Conservation (phyloP, 129 eudicot genomes). For the Sambucus nigra region DNA sequence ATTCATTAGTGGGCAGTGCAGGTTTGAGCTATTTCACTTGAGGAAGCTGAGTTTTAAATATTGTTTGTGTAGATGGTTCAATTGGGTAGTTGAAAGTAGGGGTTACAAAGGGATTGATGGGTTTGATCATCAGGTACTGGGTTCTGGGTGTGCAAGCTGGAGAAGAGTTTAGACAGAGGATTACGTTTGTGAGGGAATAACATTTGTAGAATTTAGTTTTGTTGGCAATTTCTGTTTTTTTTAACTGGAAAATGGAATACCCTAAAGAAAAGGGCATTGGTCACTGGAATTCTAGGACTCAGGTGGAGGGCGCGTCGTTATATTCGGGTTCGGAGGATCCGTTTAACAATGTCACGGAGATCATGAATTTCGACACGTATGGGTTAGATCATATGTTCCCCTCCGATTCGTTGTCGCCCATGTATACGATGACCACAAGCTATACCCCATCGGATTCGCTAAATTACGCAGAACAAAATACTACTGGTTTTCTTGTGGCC, state of each 20-base stretch:
- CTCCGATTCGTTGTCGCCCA: slow-evolving; percentile 35
- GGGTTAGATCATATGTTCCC: slow-evolving; percentile 64
- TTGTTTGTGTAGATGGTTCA: not conserved
- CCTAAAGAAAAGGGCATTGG: slow-evolving; percentile 38
- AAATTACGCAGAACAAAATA: slow-evolving; percentile 32
- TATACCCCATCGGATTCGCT: slow-evolving; percentile 33
- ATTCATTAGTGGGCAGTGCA: not conserved
- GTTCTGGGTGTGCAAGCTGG: slow-evolving; percentile 7
- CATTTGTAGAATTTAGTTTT: slow-evolving; percentile 4
- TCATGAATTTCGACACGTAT: slow-evolving; percentile 63
- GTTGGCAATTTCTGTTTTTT: not conserved
- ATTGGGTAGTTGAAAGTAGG: not conserved
- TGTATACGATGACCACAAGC: slow-evolving; percentile 11
- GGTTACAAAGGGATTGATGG: not conserved
- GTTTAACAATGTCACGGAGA: slow-evolving; percentile 26
- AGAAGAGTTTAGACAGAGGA: slow-evolving; percentile 5
- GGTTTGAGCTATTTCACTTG: not conserved
- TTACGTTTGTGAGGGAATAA: not conserved
- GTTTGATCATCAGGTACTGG: slow-evolving; percentile 10
- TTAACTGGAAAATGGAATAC: slow-evolving; percentile 43
- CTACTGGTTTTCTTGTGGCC: slow-evolving; percentile 10
- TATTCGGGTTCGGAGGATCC: slow-evolving; percentile 35
- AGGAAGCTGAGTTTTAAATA: slow-evolving; percentile 5
- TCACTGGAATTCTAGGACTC: slow-evolving; percentile 32
- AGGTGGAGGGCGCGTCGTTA: slow-evolving; percentile 25